Evolutionary conservation across 352 stramenopile genomes (phyloP).

Genomic region (Phytophthora quininea): DNA sequence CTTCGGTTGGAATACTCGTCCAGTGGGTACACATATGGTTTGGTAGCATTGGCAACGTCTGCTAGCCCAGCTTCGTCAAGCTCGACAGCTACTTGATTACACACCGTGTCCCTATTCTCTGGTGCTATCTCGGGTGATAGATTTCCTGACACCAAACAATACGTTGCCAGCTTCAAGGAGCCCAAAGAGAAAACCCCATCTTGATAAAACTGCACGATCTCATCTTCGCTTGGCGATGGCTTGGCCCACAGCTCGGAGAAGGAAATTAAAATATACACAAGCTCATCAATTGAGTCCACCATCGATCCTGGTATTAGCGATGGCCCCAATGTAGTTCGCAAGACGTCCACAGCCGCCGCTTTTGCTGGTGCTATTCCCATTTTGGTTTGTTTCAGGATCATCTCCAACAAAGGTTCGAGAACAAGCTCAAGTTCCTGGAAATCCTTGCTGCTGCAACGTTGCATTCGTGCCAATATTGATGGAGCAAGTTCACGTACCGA

Average conservation of each 20-base stretch:
- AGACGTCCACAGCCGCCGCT: neutral
- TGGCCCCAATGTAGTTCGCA: neutral
- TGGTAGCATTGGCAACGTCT: constrained; percentile 5
- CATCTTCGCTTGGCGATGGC: constrained; percentile 27
- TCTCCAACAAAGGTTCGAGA: constrained; percentile 19
- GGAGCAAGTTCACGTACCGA: constrained; percentile 32
- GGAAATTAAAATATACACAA: constrained; percentile 33
- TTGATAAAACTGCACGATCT: constrained; percentile 19
- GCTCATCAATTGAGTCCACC: constrained; percentile 16
- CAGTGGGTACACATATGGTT: constrained; percentile 33
- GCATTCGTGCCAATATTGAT: constrained; percentile 39
- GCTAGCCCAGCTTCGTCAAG: constrained; percentile 2
- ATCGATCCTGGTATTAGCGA: constrained; percentile 7
- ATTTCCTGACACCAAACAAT: constrained; percentile 38
- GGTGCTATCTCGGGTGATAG: constrained; percentile 5
- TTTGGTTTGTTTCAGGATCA: constrained; percentile 9
- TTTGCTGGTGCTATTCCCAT: neutral
- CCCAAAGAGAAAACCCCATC: constrained; percentile 32
- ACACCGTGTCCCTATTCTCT: constrained; percentile 22
- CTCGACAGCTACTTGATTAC: constrained; percentile 5
- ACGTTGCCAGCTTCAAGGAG: constrained; percentile 12
- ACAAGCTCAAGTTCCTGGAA: constrained; percentile 37
- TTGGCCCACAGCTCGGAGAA: constrained; percentile 35
- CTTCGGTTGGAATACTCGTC: constrained; percentile 47
- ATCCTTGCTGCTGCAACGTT: constrained; percentile 42